Conservation (phyloP, 306 rosid species). For the Biancaea sappan region DNA sequence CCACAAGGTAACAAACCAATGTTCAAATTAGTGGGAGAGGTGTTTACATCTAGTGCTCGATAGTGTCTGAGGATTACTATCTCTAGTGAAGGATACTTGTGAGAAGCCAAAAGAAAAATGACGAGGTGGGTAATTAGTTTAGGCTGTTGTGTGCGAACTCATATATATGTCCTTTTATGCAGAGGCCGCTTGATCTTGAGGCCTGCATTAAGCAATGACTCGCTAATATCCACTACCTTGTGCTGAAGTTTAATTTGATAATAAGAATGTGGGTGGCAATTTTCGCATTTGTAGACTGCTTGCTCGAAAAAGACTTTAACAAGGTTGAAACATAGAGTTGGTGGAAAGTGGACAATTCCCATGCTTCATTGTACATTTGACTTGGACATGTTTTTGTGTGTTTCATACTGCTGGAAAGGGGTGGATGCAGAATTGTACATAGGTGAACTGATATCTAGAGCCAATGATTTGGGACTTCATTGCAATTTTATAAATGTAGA, state of each 20-base stretch:
- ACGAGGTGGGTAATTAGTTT: background rate
- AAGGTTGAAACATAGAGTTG: background rate
- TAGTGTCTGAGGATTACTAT: too few relatives aligned
- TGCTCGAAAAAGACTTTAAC: background rate
- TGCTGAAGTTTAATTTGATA: background rate
- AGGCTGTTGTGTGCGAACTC: background rate
- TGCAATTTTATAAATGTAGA: background rate
- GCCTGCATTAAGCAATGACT: background rate
- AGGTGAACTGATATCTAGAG: background rate
- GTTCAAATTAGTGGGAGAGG: too few relatives aligned
- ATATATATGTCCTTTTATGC: background rate
- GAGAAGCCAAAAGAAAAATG: too few relatives aligned
- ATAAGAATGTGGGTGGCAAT: background rate
- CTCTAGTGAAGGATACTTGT: too few relatives aligned
- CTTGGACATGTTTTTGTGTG: conserved; percentile 9
- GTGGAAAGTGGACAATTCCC: background rate
- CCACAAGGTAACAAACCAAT: too few relatives aligned
- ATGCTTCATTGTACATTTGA: conserved; percentile 25
- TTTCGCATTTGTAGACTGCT: conserved; percentile 6
- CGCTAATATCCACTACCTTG: background rate
- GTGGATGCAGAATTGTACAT: background rate
- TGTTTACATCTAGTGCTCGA: too few relatives aligned
- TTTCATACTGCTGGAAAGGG: background rate
- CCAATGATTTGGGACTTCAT: background rate
- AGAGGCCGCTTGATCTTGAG: background rate